A percentile compares a stretch with the other conserved stretches of the same genome.
These are phyloP conservation scores for Aspergillus sp. DNA, from an alignment of 2,329 filamentous ascomycete species.

Conservation along the genomic window DNA sequence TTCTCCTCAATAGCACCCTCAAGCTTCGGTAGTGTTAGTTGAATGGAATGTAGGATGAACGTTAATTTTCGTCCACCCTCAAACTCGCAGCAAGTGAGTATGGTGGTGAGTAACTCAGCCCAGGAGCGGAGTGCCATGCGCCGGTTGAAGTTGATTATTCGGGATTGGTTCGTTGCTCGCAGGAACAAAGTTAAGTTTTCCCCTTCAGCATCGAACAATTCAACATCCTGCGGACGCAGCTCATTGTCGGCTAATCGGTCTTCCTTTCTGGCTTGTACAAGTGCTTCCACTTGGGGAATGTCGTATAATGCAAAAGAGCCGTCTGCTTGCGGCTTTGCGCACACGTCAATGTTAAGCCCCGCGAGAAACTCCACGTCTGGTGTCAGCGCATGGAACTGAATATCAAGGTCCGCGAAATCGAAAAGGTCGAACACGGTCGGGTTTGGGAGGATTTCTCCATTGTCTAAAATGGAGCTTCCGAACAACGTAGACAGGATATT, in stretches of 20 bases:
- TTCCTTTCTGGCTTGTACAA: slow-evolving; percentile 59
- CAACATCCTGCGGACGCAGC: slow-evolving; percentile 45
- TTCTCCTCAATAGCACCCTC: slow-evolving; percentile 73
- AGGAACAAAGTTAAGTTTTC: slow-evolving; percentile 39
- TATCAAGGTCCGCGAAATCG: slow-evolving; percentile 75
- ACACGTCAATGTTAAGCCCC: slow-evolving; percentile 67
- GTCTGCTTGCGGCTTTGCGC: slow-evolving; percentile 61
- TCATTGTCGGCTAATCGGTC: slow-evolving; percentile 41
- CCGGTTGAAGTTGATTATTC: slow-evolving; percentile 45
- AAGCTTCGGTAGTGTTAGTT: slow-evolving; percentile 83
- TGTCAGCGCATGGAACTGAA: slow-evolving; percentile 47
- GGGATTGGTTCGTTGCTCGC: slow-evolving; percentile 41
- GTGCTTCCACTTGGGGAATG: slow-evolving; percentile 68
- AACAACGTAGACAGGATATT: slow-evolving; percentile 69
- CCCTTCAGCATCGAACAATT: slow-evolving; percentile 41
- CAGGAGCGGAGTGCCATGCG: slow-evolving; percentile 75
- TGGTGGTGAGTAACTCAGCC: slow-evolving; percentile 79
- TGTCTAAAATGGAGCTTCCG: slow-evolving; percentile 66
- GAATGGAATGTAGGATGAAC: slow-evolving; percentile 81
- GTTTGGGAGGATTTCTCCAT: slow-evolving; percentile 65
- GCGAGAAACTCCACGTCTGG: slow-evolving; percentile 61
- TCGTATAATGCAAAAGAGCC: slow-evolving; percentile 59
- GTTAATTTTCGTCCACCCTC: slow-evolving; percentile 69
- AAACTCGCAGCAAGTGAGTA: slow-evolving; percentile 79
- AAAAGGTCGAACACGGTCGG: slow-evolving; percentile 87